These are phyloP conservation scores for Botrytis medusae DNA, from an alignment of 2,329 filamentous ascomycete species.

Conservation along the genomic window DNA sequence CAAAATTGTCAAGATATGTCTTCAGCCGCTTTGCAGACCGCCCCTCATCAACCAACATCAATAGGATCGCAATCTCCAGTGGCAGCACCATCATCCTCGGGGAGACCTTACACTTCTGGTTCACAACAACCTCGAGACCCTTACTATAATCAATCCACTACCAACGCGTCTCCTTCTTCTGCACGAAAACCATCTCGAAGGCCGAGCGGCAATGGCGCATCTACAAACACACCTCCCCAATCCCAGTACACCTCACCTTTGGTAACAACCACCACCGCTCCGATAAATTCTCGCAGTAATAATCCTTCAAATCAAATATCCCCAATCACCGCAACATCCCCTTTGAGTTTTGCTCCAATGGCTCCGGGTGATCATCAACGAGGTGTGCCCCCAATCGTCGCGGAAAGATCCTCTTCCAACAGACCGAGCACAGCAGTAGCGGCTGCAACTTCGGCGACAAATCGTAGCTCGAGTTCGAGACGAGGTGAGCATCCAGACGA, in stretches of 20 bases:
- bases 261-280: conserved; percentile 25
- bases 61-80: conserved; percentile 50
- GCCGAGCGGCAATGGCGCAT: conserved; percentile 51
- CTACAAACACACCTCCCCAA: conserved; percentile 35
- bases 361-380: conserved; percentile 51
- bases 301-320: conserved; percentile 40
- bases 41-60: conserved; percentile 53
- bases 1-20: conserved; percentile 51
- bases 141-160: conserved; percentile 47
- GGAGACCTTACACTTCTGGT: conserved; percentile 54
- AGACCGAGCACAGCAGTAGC: conserved; percentile 40
- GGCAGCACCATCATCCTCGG: conserved; percentile 46
- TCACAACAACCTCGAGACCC: conserved; percentile 55
- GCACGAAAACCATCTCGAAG: conserved; percentile 53
- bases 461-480: conserved; percentile 28
- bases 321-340: conserved; percentile 46
- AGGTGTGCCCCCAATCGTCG: conserved; percentile 69
- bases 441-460: conserved; percentile 31
- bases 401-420: conserved; percentile 79
- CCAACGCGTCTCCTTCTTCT: conserved; percentile 50
- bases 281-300: conserved; percentile 27
- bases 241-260: conserved; percentile 37
- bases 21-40: conserved; percentile 62
- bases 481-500: conserved; percentile 33
- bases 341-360: conserved; percentile 39